Percentiles rank a stretch among this genome's conserved stretches.
These are phyloP conservation scores for Monilinia laxa DNA, from an alignment of 2,329 filamentous ascomycete species.

Conservation along the genomic window DNA sequence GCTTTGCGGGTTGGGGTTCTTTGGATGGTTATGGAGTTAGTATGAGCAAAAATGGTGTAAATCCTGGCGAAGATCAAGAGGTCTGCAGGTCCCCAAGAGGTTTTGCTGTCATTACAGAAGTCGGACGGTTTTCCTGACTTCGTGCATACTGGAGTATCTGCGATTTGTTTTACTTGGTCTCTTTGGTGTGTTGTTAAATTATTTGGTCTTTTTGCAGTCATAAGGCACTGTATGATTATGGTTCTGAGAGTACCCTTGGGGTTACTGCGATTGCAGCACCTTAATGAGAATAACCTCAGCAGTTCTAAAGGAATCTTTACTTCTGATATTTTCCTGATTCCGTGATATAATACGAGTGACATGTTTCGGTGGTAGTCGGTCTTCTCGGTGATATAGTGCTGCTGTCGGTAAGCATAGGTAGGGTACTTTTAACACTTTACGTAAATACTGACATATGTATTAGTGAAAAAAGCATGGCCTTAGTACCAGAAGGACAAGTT, in stretches of 20 bases:
- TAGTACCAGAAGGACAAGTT: too few species aligned
- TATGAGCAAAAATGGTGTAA: conserved; percentile 1
- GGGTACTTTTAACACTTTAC: too few species aligned
- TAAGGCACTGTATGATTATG: background rate
- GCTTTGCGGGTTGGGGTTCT: background rate
- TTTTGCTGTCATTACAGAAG: background rate
- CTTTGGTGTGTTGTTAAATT: background rate
- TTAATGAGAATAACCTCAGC: background rate
- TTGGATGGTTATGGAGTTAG: background rate
- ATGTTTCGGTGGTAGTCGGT: background rate
- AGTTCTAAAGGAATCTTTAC: background rate
- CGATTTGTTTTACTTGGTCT: background rate
- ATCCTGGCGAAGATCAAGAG: background rate
- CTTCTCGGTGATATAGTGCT: background rate
- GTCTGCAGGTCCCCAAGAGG: background rate
- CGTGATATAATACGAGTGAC: background rate
- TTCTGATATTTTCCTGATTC: background rate
- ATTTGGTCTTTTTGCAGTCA: background rate
- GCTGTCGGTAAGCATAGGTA: too few species aligned
- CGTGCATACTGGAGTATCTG: background rate
- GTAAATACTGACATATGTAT: too few species aligned
- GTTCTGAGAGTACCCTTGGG: background rate
- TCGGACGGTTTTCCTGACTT: background rate
- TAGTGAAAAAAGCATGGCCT: too few species aligned
- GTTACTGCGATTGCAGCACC: background rate